Evolutionary conservation across 495 filamentous ascomycete genomes (phyloP).

Genomic region (Xylaria acuta): DNA sequence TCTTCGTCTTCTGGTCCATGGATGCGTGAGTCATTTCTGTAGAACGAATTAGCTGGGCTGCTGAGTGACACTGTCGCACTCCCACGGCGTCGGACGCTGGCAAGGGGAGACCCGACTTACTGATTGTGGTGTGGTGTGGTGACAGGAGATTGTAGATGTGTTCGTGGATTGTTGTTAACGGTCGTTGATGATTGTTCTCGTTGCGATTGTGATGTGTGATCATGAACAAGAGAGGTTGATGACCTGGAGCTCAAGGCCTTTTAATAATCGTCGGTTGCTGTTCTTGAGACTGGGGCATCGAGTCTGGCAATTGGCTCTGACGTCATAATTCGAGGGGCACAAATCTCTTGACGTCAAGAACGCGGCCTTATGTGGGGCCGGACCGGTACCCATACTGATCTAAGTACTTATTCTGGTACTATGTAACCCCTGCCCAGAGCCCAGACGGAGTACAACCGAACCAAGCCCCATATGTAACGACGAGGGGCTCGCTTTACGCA

Average conservation of each 20-base stretch:
- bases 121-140: constrained; percentile 13
- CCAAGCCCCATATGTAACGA: constrained; percentile 13
- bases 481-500: not conserved
- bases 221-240: not conserved
- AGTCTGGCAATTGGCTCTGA: not conserved
- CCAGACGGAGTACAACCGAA: not conserved
- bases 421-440: no score
- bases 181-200: not conserved
- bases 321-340: constrained; percentile 15
- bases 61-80: not conserved
- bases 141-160: not conserved
- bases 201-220: not conserved
- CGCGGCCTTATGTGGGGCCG: not conserved
- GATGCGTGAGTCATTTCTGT: constrained; percentile 45
- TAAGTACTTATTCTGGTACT: no score
- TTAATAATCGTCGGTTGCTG: constrained; percentile 21
- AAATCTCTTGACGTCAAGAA: constrained; percentile 21
- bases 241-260: not conserved
- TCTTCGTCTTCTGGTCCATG: constrained; percentile 55
- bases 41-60: constrained; percentile 6
- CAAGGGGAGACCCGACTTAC: constrained; percentile 6
- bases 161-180: not conserved
- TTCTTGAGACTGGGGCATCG: constrained; percentile 26
- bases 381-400: not conserved
- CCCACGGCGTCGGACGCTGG: not conserved